These are phyloP conservation scores for Fusarium bactridioides DNA, from an alignment of 2,329 filamentous ascomycete genomes.

Conservation along the genomic window DNA sequence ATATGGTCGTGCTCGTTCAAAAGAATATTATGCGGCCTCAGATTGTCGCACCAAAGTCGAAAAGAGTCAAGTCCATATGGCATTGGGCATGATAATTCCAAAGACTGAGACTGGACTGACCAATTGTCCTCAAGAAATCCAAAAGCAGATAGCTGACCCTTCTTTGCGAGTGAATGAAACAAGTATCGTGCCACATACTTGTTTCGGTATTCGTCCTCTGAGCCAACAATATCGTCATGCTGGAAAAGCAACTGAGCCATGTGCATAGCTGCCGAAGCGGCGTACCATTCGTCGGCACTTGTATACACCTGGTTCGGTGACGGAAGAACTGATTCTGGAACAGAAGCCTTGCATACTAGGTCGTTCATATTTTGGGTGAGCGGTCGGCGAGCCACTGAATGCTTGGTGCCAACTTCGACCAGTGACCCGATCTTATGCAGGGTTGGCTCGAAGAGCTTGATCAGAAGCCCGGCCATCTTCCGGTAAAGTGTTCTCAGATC, in stretches of 20 bases:
- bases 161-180: constrained; percentile 47
- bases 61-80: not conserved
- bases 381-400: constrained; percentile 45
- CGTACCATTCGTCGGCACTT: constrained; percentile 49
- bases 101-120: constrained; percentile 38
- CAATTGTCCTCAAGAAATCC: constrained; percentile 43
- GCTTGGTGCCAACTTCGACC: constrained; percentile 32
- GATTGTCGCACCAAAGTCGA: constrained; percentile 47
- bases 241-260: constrained; percentile 51
- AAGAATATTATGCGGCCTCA: constrained; percentile 27
- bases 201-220: constrained; percentile 51
- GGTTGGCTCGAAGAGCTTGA: constrained; percentile 47
- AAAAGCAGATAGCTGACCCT: constrained; percentile 40
- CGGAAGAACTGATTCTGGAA: not conserved
- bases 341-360: constrained; percentile 38
- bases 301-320: constrained; percentile 25
- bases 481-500: not conserved
- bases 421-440: constrained; percentile 51
- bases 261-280: constrained; percentile 51
- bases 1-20: not conserved
- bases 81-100: not conserved
- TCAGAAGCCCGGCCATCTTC: constrained; percentile 29
- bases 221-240: constrained; percentile 48
- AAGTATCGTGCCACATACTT: constrained; percentile 54
- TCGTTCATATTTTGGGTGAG: constrained; percentile 54